phyloP scores from a whole-genome alignment of 2,329 filamentous ascomycete species.

The Paraphoma chrysanthemicola region DNA sequence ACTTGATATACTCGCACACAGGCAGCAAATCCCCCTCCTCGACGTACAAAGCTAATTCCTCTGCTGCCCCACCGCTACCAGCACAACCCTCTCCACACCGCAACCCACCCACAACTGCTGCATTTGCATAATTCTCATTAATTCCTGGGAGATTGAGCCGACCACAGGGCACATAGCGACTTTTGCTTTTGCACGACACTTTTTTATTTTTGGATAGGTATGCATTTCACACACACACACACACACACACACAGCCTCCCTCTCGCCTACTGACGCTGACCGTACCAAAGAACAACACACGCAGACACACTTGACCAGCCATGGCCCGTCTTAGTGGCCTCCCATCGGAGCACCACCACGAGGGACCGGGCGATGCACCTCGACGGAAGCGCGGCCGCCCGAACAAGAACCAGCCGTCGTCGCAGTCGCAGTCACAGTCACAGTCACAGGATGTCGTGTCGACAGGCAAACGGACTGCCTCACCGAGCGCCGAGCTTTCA shows the following conservation, averaged over 20 bases:
- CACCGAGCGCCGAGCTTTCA: conserved; percentile 30
- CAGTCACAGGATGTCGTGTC: conserved; percentile 27
- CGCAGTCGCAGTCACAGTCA: conserved; percentile 26
- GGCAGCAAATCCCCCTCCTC: not conserved
- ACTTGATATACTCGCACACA: not conserved
- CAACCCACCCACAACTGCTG: not conserved
- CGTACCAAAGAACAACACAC: conserved; percentile 1
- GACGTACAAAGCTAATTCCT: not conserved
- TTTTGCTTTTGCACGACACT: conserved; percentile 3
- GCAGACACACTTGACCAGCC: conserved; percentile 5
- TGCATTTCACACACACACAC: not conserved
- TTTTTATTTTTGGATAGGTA: conserved; percentile 3
- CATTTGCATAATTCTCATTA: not conserved
- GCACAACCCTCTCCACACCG: not conserved
- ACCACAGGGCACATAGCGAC: conserved; percentile 7
- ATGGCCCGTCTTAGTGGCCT: conserved; percentile 46
- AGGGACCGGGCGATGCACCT: conserved; percentile 42
- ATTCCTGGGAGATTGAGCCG: not conserved
- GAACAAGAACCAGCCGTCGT: conserved; percentile 29
- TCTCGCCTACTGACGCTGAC: conserved; percentile 10
- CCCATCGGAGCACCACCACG: conserved; percentile 45
- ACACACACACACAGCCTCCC: conserved; percentile 9
- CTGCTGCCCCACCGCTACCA: not conserved
- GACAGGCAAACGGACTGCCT: conserved; percentile 37
- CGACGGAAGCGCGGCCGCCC: conserved; percentile 41